Percentiles rank a stretch among this genome's conserved stretches.
Conservation (phyloP, 192 early-diverging fungal genomes). For the Entomortierella parvispora region DNA sequence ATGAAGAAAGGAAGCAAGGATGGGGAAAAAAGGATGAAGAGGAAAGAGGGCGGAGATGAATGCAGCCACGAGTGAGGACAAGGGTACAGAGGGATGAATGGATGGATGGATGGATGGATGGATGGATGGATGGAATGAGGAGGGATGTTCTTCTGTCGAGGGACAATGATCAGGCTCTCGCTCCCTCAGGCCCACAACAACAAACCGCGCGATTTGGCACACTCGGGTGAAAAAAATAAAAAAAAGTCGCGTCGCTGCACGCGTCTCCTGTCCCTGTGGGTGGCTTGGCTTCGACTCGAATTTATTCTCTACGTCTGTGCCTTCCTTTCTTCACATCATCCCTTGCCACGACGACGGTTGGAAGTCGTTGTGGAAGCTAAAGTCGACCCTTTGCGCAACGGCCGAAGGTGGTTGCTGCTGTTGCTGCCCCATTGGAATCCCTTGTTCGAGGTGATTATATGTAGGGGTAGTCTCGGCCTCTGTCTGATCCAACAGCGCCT, state of each 20-base stretch:
- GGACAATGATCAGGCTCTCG: too few relatives aligned
- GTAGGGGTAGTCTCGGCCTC: conserved; percentile 20
- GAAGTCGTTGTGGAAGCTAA: conserved; percentile 1
- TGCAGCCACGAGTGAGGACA: too few relatives aligned
- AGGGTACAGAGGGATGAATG: too few relatives aligned
- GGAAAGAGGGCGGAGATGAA: neutral
- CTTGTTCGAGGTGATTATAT: neutral
- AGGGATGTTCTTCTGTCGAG: too few relatives aligned
- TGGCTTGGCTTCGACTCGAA: too few relatives aligned
- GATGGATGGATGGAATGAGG: too few relatives aligned
- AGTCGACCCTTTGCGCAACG: neutral
- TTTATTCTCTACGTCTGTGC: too few relatives aligned
- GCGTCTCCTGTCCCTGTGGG: too few relatives aligned
- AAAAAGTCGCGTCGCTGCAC: neutral
- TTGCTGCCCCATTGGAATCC: too few relatives aligned
- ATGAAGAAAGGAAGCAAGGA: neutral
- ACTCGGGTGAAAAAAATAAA: conserved; percentile 1
- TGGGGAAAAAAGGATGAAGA: neutral
- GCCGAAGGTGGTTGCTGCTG: neutral
- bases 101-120: too few relatives aligned
- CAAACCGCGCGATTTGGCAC: neutral
- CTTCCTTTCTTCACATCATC: conserved; percentile 15
- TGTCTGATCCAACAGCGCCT: conserved; percentile 25
- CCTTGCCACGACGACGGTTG: neutral
- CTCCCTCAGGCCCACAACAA: too few relatives aligned